Evolutionary conservation across 202 grass and related monocot species (phyloP), one percentile per base, ranked within the genome.

Genomic region (Eragrostis tef): DNA sequence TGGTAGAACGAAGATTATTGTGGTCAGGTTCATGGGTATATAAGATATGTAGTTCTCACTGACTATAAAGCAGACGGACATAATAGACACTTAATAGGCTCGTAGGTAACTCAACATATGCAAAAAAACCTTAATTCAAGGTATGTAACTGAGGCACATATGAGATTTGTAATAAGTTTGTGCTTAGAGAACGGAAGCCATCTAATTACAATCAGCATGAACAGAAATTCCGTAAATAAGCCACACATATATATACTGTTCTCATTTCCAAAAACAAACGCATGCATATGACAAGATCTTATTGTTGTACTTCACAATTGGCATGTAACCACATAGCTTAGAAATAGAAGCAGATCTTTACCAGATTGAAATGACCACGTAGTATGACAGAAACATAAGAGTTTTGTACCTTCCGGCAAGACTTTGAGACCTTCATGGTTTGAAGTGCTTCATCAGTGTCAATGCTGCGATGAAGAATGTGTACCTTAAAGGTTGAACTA

Each of bases 381-480:
- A 81, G 17, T 25, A 61, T 29, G 66, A 49, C 62, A 50, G 48
- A 22, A 73, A 50, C 49, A 64, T 8, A 63, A n/a, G 24, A 21
- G 7, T 2, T 2, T 16, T 60, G 11, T 90, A 97, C 91, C 94
- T 94, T 97, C 9, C 94, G 81, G 74, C 82, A 83, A 83, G 83
- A 90, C 43, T 88, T 90, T 48, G 81, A 88, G 17, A 83, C 75
- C 79, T 73, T 85, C 89, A 97, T 97, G 83, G 91, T 87, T 81
- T 90, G 74, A 72, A 97, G 86, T 75, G 94, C 91, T 92, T 92
- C 85, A 83, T 94, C 82, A 65, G 88, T 94, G 62, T 94, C 94
- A 87, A 97, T 90, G 71, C 91, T 89, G 52, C 94, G 82, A 78
- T 97, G 94, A 80, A 94, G 89, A 92, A 97, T 92, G 64, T 94